phyloP scores from a whole-genome alignment of 1,139 yeast genomes.

The Candida tropicalis region DNA sequence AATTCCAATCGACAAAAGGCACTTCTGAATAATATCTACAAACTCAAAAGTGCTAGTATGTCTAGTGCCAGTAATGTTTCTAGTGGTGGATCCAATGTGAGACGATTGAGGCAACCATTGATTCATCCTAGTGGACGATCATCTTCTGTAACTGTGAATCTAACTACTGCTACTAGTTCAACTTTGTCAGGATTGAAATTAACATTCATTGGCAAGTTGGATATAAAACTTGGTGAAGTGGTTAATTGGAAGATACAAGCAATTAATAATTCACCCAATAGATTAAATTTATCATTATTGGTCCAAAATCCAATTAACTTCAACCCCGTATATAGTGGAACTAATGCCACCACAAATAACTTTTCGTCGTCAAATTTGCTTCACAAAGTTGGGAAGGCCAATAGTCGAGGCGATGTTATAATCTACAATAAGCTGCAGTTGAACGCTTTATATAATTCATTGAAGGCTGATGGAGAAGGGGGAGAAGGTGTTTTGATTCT shows the following conservation, averaged over 20 bases:
- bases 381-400: constrained; percentile 3
- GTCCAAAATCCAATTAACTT: constrained; percentile 33
- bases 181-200: constrained; percentile 54
- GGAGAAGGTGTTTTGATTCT: constrained; percentile 56
- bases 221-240: constrained; percentile 60
- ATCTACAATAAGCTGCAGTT: constrained; percentile 30
- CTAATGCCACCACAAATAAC: constrained; percentile 14
- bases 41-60: constrained; percentile 17
- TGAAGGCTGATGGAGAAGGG: constrained; percentile 33
- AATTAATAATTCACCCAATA: constrained; percentile 54
- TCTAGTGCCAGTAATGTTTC: constrained; percentile 12
- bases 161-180: constrained; percentile 35
- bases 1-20: constrained; percentile 22
- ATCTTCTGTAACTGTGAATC: constrained; percentile 48
- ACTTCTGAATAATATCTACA: constrained; percentile 21
- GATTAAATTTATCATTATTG: constrained; percentile 48
- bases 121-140: constrained; percentile 27
- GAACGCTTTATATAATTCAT: constrained; percentile 35
- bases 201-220: constrained; percentile 65
- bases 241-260: constrained; percentile 70
- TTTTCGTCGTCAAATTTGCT: constrained; percentile 13
- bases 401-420: constrained; percentile 16
- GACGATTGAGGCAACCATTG: constrained; percentile 15
- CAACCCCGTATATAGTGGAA: constrained; percentile 20
- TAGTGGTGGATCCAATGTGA: constrained; percentile 7